Evolutionary conservation across 2,329 filamentous ascomycete species (phyloP).

Genomic region (Phialophora tarda): DNA sequence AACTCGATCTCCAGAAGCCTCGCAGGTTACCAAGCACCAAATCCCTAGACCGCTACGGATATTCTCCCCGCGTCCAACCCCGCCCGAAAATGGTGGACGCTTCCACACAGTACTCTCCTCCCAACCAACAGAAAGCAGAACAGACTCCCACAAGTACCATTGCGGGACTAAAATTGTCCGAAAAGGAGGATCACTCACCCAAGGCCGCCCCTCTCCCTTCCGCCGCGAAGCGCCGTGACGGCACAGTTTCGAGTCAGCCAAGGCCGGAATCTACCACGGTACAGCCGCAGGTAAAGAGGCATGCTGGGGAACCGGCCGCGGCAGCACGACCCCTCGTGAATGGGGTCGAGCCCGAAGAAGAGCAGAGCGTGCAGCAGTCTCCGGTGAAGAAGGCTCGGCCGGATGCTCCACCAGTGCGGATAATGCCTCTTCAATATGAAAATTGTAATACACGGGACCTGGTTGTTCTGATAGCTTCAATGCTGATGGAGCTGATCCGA

Average conservation of each 20-base stretch:
- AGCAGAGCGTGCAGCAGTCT: slow-evolving; percentile 17
- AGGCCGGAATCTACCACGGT: slow-evolving; percentile 7
- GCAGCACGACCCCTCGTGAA: neutral
- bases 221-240: slow-evolving; percentile 10
- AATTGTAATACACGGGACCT: slow-evolving; percentile 81
- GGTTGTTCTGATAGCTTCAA: slow-evolving; percentile 87
- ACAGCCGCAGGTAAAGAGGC: slow-evolving; percentile 27
- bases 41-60: slow-evolving; percentile 34
- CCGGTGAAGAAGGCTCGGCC: slow-evolving; percentile 54
- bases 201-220: slow-evolving; percentile 1
- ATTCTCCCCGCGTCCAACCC: slow-evolving; percentile 16
- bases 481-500: slow-evolving; percentile 92
- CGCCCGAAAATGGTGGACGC: slow-evolving; percentile 52
- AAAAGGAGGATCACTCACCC: slow-evolving; percentile 23
- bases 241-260: slow-evolving; percentile 4
- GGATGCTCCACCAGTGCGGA: slow-evolving; percentile 55
- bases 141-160: slow-evolving; percentile 49
- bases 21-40: slow-evolving; percentile 29
- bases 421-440: slow-evolving; percentile 74
- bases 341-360: slow-evolving; percentile 12
- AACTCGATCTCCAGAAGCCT: slow-evolving; percentile 19
- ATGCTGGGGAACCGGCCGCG: slow-evolving; percentile 25
- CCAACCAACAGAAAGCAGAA: slow-evolving; percentile 23
- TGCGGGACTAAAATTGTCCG: slow-evolving; percentile 30
- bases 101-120: slow-evolving; percentile 59